Conservation (phyloP, 2,329 filamentous ascomycete species). For the Amesomyces nigricolor region DNA sequence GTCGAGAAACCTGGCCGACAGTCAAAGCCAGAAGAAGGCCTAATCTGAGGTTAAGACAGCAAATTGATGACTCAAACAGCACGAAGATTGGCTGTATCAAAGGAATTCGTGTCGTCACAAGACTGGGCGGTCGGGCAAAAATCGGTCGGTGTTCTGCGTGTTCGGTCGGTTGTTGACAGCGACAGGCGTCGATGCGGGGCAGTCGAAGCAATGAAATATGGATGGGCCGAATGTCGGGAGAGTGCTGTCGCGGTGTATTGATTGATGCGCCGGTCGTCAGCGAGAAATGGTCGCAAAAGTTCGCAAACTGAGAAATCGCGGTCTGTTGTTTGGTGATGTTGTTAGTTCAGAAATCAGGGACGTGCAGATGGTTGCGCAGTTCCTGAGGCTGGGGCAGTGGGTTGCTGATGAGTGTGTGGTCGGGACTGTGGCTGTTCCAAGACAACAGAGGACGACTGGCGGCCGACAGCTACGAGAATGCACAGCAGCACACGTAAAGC, state of each 20-base stretch:
- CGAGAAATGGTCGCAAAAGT: too few relatives aligned
- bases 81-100: neutral
- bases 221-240: too few relatives aligned
- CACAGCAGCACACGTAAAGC: slow-evolving; percentile 1
- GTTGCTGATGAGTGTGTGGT: too few relatives aligned
- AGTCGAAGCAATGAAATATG: neutral
- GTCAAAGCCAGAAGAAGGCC: slow-evolving; percentile 2
- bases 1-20: neutral
- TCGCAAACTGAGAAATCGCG: too few relatives aligned
- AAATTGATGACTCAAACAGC: neutral
- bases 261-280: neutral
- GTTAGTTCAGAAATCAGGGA: too few relatives aligned
- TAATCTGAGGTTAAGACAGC: neutral
- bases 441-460: neutral
- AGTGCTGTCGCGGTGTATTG: neutral
- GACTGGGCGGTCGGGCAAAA: slow-evolving; percentile 11
- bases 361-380: too few relatives aligned
- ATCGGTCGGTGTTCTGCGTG: neutral
- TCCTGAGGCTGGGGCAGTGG: too few relatives aligned
- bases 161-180: neutral
- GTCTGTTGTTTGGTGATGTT: too few relatives aligned
- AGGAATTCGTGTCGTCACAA: slow-evolving; percentile 1
- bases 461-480: neutral
- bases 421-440: too few relatives aligned
- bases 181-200: slow-evolving; percentile 9